Evolutionary conservation across 73 alveolate genomes (phyloP).

Genomic region (Tetrahymena malaccensis): DNA sequence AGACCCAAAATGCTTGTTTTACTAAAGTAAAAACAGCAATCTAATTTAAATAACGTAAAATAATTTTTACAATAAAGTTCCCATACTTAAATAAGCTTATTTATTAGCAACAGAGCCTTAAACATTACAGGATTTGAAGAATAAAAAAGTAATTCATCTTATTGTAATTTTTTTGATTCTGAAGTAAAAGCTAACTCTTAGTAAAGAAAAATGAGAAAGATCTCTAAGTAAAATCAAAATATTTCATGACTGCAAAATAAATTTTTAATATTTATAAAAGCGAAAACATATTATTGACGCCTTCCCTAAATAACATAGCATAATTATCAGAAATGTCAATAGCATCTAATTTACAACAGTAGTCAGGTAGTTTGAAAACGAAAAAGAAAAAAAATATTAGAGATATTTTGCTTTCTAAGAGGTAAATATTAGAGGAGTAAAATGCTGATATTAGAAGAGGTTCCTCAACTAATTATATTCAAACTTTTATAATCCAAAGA

Average conservation of each 20-base stretch:
- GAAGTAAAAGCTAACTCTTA: not conserved
- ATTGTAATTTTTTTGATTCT: not conserved
- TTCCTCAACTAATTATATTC: not conserved
- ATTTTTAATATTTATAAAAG: not conserved
- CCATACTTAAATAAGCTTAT: not conserved
- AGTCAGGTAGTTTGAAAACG: not conserved
- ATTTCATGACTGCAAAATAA: too few species aligned
- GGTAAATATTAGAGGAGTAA: not conserved
- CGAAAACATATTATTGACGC: not conserved
- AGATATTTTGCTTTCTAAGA: not conserved
- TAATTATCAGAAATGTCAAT: not conserved
- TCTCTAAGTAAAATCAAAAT: not conserved
- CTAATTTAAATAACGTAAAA: not conserved
- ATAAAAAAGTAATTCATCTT: not conserved
- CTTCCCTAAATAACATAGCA: not conserved
- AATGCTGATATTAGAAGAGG: not conserved
- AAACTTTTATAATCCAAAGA: not conserved
- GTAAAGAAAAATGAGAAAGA: not conserved
- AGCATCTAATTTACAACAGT: not conserved
- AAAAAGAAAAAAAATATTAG: not conserved
- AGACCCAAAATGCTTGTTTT: not conserved
- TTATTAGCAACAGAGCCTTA: not conserved
- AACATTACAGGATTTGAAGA: not conserved
- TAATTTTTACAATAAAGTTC: too few species aligned
- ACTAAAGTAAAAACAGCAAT: not conserved